Evolutionary conservation across 2,329 filamentous ascomycete genomes (phyloP).

Genomic region (Mycosphaerella sp.): DNA sequence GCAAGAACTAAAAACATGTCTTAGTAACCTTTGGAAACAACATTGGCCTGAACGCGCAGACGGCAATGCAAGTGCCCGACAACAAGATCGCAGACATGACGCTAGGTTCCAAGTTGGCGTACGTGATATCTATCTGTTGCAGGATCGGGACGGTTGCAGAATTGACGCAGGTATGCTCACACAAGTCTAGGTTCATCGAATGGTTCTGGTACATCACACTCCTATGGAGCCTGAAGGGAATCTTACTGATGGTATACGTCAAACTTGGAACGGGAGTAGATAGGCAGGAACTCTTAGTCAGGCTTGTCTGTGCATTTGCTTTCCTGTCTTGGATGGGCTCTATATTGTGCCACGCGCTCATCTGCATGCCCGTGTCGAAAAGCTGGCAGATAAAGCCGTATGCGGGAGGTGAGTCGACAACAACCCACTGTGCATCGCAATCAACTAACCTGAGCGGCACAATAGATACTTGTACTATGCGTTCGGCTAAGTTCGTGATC

Average conservation of each 20-base stretch:
- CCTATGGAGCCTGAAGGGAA: slow-evolving; percentile 33
- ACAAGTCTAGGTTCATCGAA: slow-evolving; percentile 21
- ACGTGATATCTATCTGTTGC: not conserved
- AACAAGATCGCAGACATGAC: slow-evolving; percentile 22
- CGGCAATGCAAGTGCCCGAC: slow-evolving; percentile 28
- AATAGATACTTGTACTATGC: not conserved
- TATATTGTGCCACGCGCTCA: slow-evolving; percentile 29
- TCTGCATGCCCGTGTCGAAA: slow-evolving; percentile 29
- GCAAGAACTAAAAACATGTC: not conserved
- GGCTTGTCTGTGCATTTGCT: slow-evolving; percentile 24
- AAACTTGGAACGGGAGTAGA: slow-evolving; percentile 28
- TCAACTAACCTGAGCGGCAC: not conserved
- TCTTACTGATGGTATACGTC: slow-evolving; percentile 33
- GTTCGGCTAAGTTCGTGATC: not conserved
- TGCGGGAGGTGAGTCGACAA: slow-evolving; percentile 7
- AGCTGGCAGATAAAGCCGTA: slow-evolving; percentile 34
- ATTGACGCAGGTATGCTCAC: slow-evolving; percentile 1
- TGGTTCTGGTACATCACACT: slow-evolving; percentile 36
- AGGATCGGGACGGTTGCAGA: too few species aligned
- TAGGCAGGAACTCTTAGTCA: slow-evolving; percentile 26
- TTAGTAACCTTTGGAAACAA: slow-evolving; percentile 30
- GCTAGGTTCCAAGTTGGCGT: slow-evolving; percentile 31
- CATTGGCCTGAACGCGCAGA: slow-evolving; percentile 28
- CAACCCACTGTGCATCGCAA: not conserved
- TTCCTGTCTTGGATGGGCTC: slow-evolving; percentile 28